These are phyloP conservation scores for Cladosporium austrohemisphaericum DNA, from an alignment of 2,329 filamentous ascomycete species.

Conservation along the genomic window DNA sequence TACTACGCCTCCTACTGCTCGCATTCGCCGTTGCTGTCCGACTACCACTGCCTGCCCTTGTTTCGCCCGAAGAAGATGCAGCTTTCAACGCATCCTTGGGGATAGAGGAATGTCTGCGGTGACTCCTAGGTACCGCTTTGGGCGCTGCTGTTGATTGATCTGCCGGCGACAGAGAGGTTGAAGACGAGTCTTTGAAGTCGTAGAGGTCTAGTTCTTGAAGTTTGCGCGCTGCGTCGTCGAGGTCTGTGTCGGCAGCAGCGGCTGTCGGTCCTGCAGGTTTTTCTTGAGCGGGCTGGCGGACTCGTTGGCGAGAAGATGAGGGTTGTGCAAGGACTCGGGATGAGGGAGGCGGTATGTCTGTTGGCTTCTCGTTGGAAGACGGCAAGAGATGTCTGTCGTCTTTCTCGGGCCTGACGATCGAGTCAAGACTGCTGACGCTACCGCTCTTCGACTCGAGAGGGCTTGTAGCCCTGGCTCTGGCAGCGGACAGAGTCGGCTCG, in stretches of 20 bases:
- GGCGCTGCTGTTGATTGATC: not conserved
- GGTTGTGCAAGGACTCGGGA: not conserved
- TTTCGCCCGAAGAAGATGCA: too few relatives aligned
- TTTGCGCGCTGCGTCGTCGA: conserved; percentile 24
- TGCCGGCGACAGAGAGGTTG: conserved; percentile 16
- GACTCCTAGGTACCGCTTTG: not conserved
- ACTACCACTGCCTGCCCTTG: too few relatives aligned
- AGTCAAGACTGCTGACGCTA: not conserved
- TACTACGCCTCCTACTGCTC: conserved; percentile 35
- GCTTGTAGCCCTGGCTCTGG: conserved; percentile 2
- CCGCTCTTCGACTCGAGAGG: conserved; percentile 1
- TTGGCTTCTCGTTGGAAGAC: too few relatives aligned
- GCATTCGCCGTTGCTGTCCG: conserved; percentile 26
- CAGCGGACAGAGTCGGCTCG: not conserved
- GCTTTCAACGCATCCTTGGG: conserved; percentile 18
- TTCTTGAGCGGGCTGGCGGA: not conserved
- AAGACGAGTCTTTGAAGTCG: conserved; percentile 33
- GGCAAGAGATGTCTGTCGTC: not conserved
- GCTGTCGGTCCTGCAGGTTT: not conserved
- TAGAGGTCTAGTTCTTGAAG: conserved; percentile 32
- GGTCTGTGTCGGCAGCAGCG: conserved; percentile 8
- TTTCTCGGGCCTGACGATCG: not conserved
- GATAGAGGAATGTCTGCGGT: conserved; percentile 28
- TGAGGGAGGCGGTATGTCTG: not conserved
- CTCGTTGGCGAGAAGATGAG: not conserved